A percentile compares a stretch with the other conserved stretches of the same genome.
phyloP scores from a whole-genome alignment of 2,329 filamentous ascomycete genomes.

The Fusarium newnesense region DNA sequence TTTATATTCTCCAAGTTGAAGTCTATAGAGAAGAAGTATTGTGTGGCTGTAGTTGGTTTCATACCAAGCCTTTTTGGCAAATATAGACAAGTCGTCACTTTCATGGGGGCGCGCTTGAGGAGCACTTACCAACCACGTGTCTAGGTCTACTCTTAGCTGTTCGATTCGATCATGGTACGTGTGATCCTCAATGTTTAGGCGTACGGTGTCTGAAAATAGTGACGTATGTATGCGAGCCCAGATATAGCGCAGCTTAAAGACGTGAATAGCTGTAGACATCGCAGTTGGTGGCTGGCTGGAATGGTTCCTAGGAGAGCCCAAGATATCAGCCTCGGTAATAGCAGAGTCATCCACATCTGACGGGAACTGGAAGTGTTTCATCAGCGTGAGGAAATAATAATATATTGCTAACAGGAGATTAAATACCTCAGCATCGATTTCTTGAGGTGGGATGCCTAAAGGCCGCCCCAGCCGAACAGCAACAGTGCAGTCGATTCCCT shows the following conservation, averaged over 20 bases:
- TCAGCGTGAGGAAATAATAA: neutral
- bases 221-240: neutral
- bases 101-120: neutral
- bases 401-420: rapidly evolving
- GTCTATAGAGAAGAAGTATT: neutral
- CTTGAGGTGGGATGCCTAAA: neutral
- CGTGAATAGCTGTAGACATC: neutral
- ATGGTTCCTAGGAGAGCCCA: neutral
- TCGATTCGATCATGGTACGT: neutral
- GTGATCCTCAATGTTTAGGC: neutral
- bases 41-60: neutral
- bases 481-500: neutral
- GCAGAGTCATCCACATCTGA: neutral
- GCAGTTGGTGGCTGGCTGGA: neutral
- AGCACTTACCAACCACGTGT: neutral
- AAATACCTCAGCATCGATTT: neutral
- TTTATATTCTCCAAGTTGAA: neutral
- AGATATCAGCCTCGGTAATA: neutral
- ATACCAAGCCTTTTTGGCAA: neutral
- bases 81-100: neutral
- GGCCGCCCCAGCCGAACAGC: neutral
- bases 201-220: neutral
- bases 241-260: neutral
- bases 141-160: neutral
- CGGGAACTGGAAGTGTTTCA: neutral